These are phyloP conservation scores for Colletotrichum melonis DNA, from an alignment of 2,329 filamentous ascomycete species.

Conservation along the genomic window DNA sequence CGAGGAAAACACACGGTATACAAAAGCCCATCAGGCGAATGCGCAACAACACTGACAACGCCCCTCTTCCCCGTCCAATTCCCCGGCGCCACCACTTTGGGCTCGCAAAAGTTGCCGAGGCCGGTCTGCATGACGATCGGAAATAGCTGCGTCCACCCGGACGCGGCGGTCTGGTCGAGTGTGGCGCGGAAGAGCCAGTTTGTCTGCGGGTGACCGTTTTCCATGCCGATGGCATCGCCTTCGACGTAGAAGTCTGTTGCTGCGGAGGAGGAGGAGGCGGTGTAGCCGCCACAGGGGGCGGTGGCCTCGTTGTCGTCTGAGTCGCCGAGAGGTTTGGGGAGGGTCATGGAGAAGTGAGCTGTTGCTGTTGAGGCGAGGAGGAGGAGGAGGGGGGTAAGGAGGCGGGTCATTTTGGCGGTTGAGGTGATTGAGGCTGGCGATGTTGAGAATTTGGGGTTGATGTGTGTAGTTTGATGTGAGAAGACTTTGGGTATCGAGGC, in stretches of 20 bases:
- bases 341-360: slow-evolving; percentile 66
- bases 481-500: background rate
- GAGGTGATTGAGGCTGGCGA: background rate
- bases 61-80: slow-evolving; percentile 65
- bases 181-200: slow-evolving; percentile 70
- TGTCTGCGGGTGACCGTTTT: slow-evolving; percentile 61
- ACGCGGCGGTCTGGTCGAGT: slow-evolving; percentile 56
- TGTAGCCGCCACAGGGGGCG: slow-evolving; percentile 67
- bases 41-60: slow-evolving; percentile 62
- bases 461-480: background rate
- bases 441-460: background rate
- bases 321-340: slow-evolving; percentile 59
- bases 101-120: slow-evolving; percentile 65
- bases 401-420: slow-evolving; percentile 32
- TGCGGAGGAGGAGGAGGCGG: slow-evolving; percentile 52
- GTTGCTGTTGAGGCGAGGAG: slow-evolving; percentile 51
- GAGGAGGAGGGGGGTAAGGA: slow-evolving; percentile 50
- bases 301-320: slow-evolving; percentile 56
- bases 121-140: slow-evolving; percentile 66
- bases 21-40: slow-evolving; percentile 66
- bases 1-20: slow-evolving; percentile 59
- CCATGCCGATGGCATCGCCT: slow-evolving; percentile 63
- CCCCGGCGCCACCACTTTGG: slow-evolving; percentile 58
- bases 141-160: slow-evolving; percentile 66
- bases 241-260: slow-evolving; percentile 66